Conservation (phyloP, 2,329 filamentous ascomycete species). For the Paraphaeosphaeria sporulosa region DNA sequence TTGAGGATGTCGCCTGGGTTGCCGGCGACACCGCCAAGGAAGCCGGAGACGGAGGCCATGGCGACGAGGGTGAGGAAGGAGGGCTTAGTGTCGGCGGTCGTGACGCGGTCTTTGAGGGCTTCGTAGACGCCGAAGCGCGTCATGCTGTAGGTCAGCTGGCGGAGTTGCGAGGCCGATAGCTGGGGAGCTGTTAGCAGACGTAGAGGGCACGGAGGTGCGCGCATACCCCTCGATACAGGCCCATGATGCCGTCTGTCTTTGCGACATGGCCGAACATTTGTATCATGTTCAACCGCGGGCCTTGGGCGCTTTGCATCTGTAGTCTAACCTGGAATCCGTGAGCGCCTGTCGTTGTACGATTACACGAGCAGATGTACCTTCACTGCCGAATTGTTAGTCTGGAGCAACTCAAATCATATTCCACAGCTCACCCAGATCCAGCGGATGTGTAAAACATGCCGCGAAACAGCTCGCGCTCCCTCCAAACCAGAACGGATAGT, state of each 20-base stretch:
- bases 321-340: slow-evolving; percentile 72
- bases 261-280: slow-evolving; percentile 86
- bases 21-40: slow-evolving; percentile 86
- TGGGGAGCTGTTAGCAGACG: slow-evolving; percentile 35
- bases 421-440: slow-evolving; percentile 79
- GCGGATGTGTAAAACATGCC: slow-evolving; percentile 88
- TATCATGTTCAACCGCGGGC: slow-evolving; percentile 78
- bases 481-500: slow-evolving; percentile 81
- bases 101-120: slow-evolving; percentile 79
- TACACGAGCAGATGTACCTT: slow-evolving; percentile 48
- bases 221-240: slow-evolving; percentile 82
- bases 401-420: neutral
- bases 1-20: slow-evolving; percentile 97
- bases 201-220: neutral
- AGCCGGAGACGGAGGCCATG: slow-evolving; percentile 83
- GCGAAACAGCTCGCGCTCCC: slow-evolving; percentile 93
- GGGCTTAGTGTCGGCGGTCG: slow-evolving; percentile 61
- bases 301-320: slow-evolving; percentile 76
- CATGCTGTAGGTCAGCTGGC: slow-evolving; percentile 92
- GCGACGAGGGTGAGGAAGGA: slow-evolving; percentile 79
- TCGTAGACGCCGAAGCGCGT: slow-evolving; percentile 97
- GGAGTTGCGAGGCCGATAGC: slow-evolving; percentile 89
- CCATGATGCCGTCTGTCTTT: slow-evolving; percentile 75
- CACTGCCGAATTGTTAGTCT: slow-evolving; percentile 49
- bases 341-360: slow-evolving; percentile 21